A percentile compares a stretch with the other conserved stretches of the same genome.
Evolutionary conservation across 2,329 filamentous ascomycete species (phyloP).

Genomic region (Trichoderma asperellum): DNA sequence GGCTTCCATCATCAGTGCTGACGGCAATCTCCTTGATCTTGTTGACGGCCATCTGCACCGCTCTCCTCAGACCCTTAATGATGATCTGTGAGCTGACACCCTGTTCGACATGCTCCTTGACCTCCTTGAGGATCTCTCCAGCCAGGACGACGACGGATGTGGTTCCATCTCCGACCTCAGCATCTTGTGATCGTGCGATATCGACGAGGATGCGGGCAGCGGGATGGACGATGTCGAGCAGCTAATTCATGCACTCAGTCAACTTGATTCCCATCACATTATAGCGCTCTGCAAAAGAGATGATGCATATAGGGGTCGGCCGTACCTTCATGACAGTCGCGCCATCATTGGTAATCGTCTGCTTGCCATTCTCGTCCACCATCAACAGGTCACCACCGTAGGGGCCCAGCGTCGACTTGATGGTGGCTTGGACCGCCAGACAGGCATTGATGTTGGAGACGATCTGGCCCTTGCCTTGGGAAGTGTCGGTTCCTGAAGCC

Average conservation of each 20-base stretch:
- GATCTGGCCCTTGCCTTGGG: constrained; percentile 95
- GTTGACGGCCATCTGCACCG: constrained; percentile 89
- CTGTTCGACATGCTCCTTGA: constrained; percentile 94
- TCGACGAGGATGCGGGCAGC: constrained; percentile 96
- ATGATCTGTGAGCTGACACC: constrained; percentile 97
- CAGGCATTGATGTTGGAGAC: constrained; percentile 99
- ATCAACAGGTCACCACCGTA: constrained; percentile 96
- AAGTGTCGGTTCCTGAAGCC: constrained; percentile 84
- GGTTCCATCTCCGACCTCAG: constrained; percentile 96
- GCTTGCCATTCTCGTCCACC: constrained; percentile 91
- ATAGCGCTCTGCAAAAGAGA: not conserved
- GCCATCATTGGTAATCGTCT: constrained; percentile 99
- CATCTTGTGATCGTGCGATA: constrained; percentile 97
- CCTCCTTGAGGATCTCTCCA: constrained; percentile 96
- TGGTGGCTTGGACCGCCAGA: constrained; percentile 90
- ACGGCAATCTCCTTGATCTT: constrained; percentile 98
- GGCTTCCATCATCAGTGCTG: constrained; percentile 78
- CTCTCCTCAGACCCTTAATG: constrained; percentile 91
- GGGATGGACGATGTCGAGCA: constrained; percentile 97
- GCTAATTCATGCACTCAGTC: constrained; percentile 52
- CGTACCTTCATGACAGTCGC: constrained; percentile 97
- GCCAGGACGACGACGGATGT: constrained; percentile 96
- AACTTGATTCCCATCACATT: not conserved
- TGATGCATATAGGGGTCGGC: not conserved
- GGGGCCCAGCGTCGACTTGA: constrained; percentile 93